phyloP scores from a whole-genome alignment of 148 eudicot genomes.

The Silene conica region DNA sequence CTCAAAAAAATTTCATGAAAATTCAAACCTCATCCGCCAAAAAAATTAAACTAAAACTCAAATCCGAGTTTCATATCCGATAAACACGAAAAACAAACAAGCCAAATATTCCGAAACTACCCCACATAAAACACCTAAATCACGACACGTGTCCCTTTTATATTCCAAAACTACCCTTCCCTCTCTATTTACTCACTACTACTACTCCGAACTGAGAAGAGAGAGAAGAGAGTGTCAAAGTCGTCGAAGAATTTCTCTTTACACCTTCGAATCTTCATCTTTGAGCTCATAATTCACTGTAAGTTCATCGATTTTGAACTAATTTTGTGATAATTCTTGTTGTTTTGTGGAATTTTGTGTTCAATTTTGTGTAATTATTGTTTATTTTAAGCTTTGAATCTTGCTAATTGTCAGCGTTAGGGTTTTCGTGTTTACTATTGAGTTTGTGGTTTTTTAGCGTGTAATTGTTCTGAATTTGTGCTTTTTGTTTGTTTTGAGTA shows the following conservation, averaged over 20 bases:
- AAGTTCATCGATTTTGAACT: conserved; percentile 13
- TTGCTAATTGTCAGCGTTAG: too few species aligned
- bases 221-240: conserved; percentile 11
- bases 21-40: conserved; percentile 7
- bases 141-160: conserved; percentile 11
- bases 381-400: too few species aligned
- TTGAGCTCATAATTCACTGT: conserved; percentile 23
- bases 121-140: not conserved
- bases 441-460: too few species aligned
- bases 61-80: conserved; percentile 59
- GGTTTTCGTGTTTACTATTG: too few species aligned
- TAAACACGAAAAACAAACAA: not conserved
- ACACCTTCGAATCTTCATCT: conserved; percentile 10
- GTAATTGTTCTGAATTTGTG: too few species aligned
- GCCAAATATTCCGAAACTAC: conserved; percentile 21
- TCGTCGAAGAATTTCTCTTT: conserved; percentile 15
- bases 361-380: not conserved
- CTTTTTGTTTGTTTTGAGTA: too few species aligned
- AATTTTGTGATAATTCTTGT: conserved; percentile 8
- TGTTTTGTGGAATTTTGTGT: not conserved
- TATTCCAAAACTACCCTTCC: conserved; percentile 14
- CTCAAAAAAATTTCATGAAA: not conserved
- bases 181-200: conserved; percentile 5
- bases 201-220: not conserved
- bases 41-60: conserved; percentile 33